phyloP scores from a whole-genome alignment of 495 filamentous ascomycete genomes.

The Penicillium dipodomyicola region DNA sequence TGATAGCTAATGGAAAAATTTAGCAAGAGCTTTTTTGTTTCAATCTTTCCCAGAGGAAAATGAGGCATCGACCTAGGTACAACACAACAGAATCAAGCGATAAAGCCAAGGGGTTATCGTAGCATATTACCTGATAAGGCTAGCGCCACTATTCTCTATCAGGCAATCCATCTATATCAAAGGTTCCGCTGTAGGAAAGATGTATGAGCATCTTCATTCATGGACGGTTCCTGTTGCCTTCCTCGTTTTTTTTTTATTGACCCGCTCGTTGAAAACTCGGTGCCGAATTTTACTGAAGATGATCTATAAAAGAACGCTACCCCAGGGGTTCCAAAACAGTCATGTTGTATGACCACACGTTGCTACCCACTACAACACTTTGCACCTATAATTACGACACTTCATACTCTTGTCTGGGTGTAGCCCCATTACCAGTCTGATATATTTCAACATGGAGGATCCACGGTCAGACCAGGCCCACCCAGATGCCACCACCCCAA shows the following conservation, averaged over 20 bases:
- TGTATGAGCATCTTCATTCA: background rate
- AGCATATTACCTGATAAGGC: conserved; percentile 29
- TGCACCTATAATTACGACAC: background rate
- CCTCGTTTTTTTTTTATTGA: background rate
- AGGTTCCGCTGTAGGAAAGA: background rate
- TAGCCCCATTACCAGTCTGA: conserved; percentile 3
- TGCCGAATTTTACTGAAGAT: background rate
- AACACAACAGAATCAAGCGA: background rate
- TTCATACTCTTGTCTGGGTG: conserved; percentile 7
- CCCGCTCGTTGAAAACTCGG: conserved; percentile 9
- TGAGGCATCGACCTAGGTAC: no score
- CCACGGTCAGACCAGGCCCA: conserved; percentile 12
- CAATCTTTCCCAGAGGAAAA: background rate
- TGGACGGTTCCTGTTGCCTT: conserved; percentile 9
- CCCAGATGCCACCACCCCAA: conserved; percentile 22
- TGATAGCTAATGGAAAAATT: no score
- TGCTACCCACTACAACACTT: background rate
- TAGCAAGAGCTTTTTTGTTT: no score
- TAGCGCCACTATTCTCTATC: conserved; percentile 23
- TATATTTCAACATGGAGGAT: conserved; percentile 20
- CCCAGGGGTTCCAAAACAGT: background rate
- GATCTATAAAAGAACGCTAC: conserved; percentile 19
- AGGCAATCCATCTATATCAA: conserved; percentile 22
- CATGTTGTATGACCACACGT: background rate
- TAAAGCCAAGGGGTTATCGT: conserved; percentile 19